phyloP scores from a whole-genome alignment of 2,329 filamentous ascomycete species.

The Alternaria sp. region DNA sequence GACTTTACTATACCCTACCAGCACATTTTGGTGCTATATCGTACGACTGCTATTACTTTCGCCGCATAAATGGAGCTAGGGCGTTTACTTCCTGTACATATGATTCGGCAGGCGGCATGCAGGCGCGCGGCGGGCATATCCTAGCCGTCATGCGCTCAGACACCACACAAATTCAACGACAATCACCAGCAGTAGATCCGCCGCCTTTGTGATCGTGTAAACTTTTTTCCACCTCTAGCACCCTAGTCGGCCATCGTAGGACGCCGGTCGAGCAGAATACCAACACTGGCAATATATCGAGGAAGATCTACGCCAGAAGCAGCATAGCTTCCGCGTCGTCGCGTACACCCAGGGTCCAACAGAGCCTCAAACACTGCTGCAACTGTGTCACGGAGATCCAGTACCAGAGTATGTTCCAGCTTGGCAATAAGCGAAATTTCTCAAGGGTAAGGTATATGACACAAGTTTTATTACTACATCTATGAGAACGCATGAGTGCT shows the following conservation, averaged over 20 bases:
- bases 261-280: background rate
- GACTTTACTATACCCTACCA: slow-evolving; percentile 8
- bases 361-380: slow-evolving; percentile 26
- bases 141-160: slow-evolving; percentile 35
- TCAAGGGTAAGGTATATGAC: slow-evolving; percentile 23
- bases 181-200: slow-evolving; percentile 8
- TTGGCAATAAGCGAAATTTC: slow-evolving; percentile 19
- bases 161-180: slow-evolving; percentile 33
- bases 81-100: slow-evolving; percentile 33
- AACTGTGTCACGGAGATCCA: slow-evolving; percentile 17
- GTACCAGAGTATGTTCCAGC: slow-evolving; percentile 23
- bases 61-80: slow-evolving; percentile 23
- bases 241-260: background rate
- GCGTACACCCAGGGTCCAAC: slow-evolving; percentile 17
- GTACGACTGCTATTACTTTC: slow-evolving; percentile 9
- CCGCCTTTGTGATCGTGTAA: background rate
- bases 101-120: slow-evolving; percentile 27
- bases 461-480: slow-evolving; percentile 22
- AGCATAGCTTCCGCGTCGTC: slow-evolving; percentile 8
- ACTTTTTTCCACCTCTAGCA: background rate
- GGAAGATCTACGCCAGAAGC: slow-evolving; percentile 6
- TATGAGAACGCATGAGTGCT: slow-evolving; percentile 26
- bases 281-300: slow-evolving; percentile 8
- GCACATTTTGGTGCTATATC: slow-evolving; percentile 24
- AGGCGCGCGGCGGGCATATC: slow-evolving; percentile 24